Evolutionary conservation across 2,329 filamentous ascomycete genomes (phyloP).

Genomic region (Trichoderma atroviride): DNA sequence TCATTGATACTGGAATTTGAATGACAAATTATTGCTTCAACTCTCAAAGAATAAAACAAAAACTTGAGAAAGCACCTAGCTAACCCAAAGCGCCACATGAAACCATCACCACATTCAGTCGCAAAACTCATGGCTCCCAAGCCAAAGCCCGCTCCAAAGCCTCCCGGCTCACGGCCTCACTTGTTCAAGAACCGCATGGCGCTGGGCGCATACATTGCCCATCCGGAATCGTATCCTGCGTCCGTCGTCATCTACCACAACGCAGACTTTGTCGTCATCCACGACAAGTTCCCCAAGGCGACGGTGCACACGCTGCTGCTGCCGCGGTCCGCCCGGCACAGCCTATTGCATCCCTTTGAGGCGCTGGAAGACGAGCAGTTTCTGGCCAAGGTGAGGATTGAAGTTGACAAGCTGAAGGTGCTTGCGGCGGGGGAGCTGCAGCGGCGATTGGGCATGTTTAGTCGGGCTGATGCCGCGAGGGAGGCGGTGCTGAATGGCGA

Average conservation of each 20-base stretch:
- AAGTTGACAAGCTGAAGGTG: conserved; percentile 61
- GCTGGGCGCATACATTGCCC: conserved; percentile 66
- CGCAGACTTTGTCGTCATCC: conserved; percentile 72
- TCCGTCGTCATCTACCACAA: conserved; percentile 67
- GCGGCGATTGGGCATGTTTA: conserved; percentile 66
- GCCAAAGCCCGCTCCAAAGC: conserved; percentile 34
- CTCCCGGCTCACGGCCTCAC: conserved; percentile 32
- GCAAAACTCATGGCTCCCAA: conserved; percentile 44
- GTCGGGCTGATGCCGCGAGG: conserved; percentile 63
- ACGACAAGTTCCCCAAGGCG: conserved; percentile 85
- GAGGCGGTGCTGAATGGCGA: conserved; percentile 68
- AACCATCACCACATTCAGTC: conserved; percentile 35
- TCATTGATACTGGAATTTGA: background rate
- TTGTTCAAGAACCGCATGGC: conserved; percentile 59
- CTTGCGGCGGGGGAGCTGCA: conserved; percentile 77
- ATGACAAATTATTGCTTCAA: too few relatives aligned
- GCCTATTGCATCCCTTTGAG: conserved; percentile 71
- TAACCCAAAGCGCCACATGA: background rate
- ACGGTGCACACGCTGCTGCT: conserved; percentile 86
- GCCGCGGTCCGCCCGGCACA: conserved; percentile 66
- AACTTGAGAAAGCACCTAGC: background rate
- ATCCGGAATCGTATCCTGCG: conserved; percentile 63
- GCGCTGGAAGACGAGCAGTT: conserved; percentile 74
- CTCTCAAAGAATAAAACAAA: too few relatives aligned
- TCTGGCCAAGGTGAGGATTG: conserved; percentile 61